Conservation (phyloP, 352 stramenopile species). For the Thraustochytrium aureum region DNA sequence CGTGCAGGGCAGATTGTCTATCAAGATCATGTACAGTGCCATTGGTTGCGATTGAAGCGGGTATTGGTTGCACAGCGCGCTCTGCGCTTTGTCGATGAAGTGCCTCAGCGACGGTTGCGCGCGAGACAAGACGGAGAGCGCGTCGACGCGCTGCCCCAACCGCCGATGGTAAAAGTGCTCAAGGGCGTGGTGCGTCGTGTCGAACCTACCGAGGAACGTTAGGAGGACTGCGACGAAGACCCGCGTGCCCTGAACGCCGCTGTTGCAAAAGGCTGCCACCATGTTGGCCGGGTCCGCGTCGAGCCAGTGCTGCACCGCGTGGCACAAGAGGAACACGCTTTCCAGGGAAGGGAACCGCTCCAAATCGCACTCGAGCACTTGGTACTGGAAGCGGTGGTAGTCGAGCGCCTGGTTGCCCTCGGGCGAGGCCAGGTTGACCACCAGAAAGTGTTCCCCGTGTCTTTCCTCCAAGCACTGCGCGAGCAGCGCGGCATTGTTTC, state of each 20-base stretch:
- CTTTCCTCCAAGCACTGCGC: conserved; percentile 64
- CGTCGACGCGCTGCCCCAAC: conserved; percentile 60
- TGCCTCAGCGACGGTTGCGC: conserved; percentile 34
- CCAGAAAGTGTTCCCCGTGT: conserved; percentile 67
- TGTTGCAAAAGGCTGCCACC: conserved; percentile 71
- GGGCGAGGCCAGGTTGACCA: conserved; percentile 75
- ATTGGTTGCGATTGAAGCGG: background rate
- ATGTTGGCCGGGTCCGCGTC: conserved; percentile 69
- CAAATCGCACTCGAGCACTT: conserved; percentile 78
- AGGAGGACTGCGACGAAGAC: conserved; percentile 74
- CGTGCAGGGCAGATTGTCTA: conserved; percentile 43
- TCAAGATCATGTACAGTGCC: conserved; percentile 5
- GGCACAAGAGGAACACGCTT: conserved; percentile 76
- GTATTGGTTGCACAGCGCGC: background rate
- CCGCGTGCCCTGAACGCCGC: conserved; percentile 72
- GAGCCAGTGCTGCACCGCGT: conserved; percentile 73
- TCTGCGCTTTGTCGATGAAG: conserved; percentile 12
- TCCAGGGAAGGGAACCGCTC: conserved; percentile 72
- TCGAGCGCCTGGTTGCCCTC: conserved; percentile 60
- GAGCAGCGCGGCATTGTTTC: conserved; percentile 71
- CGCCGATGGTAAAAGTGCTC: conserved; percentile 76
- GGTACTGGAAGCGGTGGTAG: conserved; percentile 65
- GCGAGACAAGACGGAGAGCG: conserved; percentile 1
- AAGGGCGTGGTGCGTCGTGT: conserved; percentile 72
- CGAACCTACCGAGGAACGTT: conserved; percentile 66